Base-by-base conservation (phyloP, 345 rosid genomes). In the Acer negundo region DNA sequence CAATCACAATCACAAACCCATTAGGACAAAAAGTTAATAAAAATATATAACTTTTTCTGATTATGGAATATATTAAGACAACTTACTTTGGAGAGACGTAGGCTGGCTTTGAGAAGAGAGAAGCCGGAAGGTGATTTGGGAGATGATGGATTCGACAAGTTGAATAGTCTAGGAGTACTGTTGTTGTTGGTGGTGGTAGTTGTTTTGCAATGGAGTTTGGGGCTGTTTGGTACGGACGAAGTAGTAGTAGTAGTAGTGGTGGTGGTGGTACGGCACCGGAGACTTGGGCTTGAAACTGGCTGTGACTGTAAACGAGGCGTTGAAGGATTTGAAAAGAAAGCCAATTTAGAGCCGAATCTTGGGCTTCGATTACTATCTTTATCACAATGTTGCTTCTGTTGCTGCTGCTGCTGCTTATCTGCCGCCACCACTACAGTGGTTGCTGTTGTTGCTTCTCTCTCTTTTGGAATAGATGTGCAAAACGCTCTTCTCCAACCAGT, bases 301-400 rank as follows among this genome's bases (percentile, higher is more conserved):
- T 86, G 90, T 51, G 93, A 68, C 67, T 83, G 89, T 4, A 85
- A 80, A 23, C 87, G 86, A 2, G 98, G 97, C 19, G 98, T 89
- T n/a, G 97, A 88, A 64, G 96, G 92, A 79, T 92, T 90, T 6
- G 94, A 91, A 83, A 94, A 91, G 73, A 94, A 91, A 0, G 92
- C 94, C 53, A 94, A 89, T 80, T 82, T 91, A 28, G 92, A 88
- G 69, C 87, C 56, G 11, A 91, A 80, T 79, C 89, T 88, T 4
- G 88, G 90, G 82, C 88, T 47, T 23, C 79, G 76, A 46, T 35
- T 74, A 79, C 62, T 49, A 59, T 59, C 63, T 4, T 59, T 59
- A 59, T 59, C 63, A 10, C 63, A 59, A n/a, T 75, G 66, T 51
- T 58, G 76, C 35, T 75, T 56, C 38, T 75, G 72, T 61, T 12